Evolutionary conservation across 2,329 filamentous ascomycete genomes (phyloP).

Genomic region (Aspergillus nomiae): DNA sequence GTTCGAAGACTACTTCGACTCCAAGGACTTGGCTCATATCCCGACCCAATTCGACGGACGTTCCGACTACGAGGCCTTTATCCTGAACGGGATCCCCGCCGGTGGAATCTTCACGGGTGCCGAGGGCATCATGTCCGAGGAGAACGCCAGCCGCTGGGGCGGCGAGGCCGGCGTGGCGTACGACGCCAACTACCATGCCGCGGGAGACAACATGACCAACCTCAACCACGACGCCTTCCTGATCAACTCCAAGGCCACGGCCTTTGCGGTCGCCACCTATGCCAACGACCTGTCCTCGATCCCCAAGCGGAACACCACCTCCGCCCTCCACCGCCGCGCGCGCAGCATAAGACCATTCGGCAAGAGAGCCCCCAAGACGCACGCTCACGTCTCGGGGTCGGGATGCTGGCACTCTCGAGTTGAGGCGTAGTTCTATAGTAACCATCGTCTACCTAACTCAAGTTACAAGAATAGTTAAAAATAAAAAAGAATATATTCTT

Average conservation of each 20-base stretch:
- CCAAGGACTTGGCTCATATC: constrained; percentile 65
- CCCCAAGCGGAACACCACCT: constrained; percentile 15
- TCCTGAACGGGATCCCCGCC: constrained; percentile 69
- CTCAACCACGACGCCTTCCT: constrained; percentile 44
- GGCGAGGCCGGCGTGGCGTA: constrained; percentile 63
- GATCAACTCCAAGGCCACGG: constrained; percentile 28
- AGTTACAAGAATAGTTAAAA: neutral
- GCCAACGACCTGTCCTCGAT: constrained; percentile 26
- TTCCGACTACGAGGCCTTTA: constrained; percentile 78
- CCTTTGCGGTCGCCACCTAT: constrained; percentile 31
- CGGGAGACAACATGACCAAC: constrained; percentile 57
- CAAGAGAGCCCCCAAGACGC: constrained; percentile 11
- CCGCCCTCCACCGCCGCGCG: neutral
- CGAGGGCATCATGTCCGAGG: constrained; percentile 71
- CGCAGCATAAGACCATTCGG: neutral
- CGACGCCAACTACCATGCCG: constrained; percentile 60
- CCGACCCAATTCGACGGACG: constrained; percentile 76
- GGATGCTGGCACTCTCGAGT: constrained; percentile 28
- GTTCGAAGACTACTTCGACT: constrained; percentile 68
- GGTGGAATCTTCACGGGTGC: constrained; percentile 79
- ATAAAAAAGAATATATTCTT: neutral
- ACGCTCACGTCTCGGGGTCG: constrained; percentile 19
- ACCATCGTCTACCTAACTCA: neutral
- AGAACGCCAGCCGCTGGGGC: constrained; percentile 69
- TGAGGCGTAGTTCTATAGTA: constrained; percentile 1